Base-by-base conservation (phyloP, 495 filamentous ascomycete species). In the Cladorrhinum samala region DNA sequence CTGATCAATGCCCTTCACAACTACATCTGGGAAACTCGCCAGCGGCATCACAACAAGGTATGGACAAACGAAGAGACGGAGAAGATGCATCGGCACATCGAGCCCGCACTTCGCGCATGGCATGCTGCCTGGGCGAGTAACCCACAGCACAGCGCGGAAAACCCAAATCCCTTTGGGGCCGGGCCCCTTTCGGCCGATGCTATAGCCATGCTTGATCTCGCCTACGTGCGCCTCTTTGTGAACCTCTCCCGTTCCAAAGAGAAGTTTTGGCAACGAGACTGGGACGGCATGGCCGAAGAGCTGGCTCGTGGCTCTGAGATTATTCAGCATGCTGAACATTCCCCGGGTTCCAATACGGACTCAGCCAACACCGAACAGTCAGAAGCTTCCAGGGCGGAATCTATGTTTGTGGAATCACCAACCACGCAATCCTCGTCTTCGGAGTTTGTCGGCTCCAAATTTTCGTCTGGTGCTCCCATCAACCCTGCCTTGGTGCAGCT, bases 1-100 rank as follows among this genome's bases (percentile, higher is more conserved):
- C 75, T 98, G 48, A 97, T 98, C 64, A 94, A 95, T 67, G 92
- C 93, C 1, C 73, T 98, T 21, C 93, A 98, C 69, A 95, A 96
- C 56, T 96, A 96, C 68, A 96, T 97, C 41, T 97, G 93, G 93
- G 92, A 97, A 70, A 96, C 91, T 1, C 81, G 93, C 37, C 91
- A 95, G 67, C 76, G 90, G 33, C 92, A 96, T 61, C 84, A 91
- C 62, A 91, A 87, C 53, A 84, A 90, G 55, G 80, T 88, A 55
- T 96, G 92, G 92, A 95, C 91, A 14, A 80, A 86, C 23, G 83
- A 88, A 55, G 93, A 97, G 67, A 94, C 89, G 0, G 90, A 97
- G 57, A 87, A 89, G 45, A 95, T 98, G 92, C 91, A 96, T 68
- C 85, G 88, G 11, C 91, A 95, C 63, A 94, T 98, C 48, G 93